These are phyloP conservation scores for Pestalotiopsis sp. DNA, from an alignment of 2,329 filamentous ascomycete species.

Conservation along the genomic window DNA sequence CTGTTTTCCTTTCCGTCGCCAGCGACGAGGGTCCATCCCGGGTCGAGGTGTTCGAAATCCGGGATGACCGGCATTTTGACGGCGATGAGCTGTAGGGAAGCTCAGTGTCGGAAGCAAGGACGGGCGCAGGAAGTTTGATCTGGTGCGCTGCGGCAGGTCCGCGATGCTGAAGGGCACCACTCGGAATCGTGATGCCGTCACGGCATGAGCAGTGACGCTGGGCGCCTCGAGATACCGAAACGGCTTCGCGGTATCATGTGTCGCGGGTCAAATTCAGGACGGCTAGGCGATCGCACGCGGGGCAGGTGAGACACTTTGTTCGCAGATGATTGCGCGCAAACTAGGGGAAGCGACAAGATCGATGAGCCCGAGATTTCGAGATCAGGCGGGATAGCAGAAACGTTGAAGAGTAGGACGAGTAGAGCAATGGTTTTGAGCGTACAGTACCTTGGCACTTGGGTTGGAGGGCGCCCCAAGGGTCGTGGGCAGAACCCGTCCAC, in stretches of 20 bases:
- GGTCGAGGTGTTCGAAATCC: conserved; percentile 17
- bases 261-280: not conserved
- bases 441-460: not conserved
- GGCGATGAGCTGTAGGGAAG: conserved; percentile 15
- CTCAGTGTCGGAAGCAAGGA: not conserved
- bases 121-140: not conserved
- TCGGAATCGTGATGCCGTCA: conserved; percentile 2
- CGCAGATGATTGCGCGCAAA: not conserved
- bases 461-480: not conserved
- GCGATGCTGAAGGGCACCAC: not conserved
- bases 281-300: not conserved
- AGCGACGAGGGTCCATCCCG: conserved; percentile 18
- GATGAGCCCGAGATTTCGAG: not conserved
- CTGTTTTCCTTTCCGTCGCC: conserved; percentile 36
- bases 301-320: not conserved
- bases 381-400: not conserved
- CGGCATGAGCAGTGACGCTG: conserved; percentile 6
- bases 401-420: not conserved
- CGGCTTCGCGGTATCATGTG: conserved; percentile 10
- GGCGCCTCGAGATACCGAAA: not conserved
- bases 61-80: conserved; percentile 15
- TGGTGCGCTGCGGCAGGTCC: not conserved
- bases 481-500: not conserved
- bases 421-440: not conserved
- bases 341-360: not conserved